These are phyloP conservation scores for Takakia lepidozioides DNA, from an alignment of 225 moss, liverwort and hornwort species.

Conservation along the genomic window DNA sequence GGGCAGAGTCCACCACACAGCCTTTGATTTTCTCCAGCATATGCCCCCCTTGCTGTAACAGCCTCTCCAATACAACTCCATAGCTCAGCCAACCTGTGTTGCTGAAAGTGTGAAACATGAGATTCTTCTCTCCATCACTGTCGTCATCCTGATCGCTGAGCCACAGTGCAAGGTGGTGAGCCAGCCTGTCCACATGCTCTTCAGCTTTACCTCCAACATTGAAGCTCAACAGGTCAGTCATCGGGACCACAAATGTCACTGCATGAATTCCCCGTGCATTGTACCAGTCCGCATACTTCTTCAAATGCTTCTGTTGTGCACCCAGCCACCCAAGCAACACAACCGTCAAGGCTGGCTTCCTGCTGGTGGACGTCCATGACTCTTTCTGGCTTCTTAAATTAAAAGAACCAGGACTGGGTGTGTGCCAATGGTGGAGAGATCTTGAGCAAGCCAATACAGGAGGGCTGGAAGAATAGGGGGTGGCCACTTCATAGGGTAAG, in stretches of 20 bases:
- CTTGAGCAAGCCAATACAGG: constrained; percentile 13
- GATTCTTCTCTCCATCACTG: constrained; percentile 47
- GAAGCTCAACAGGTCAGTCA: constrained; percentile 73
- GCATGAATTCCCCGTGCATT: constrained; percentile 80
- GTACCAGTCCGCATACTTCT: constrained; percentile 95
- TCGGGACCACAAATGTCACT: constrained; percentile 86
- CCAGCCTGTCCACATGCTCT: constrained; percentile 67
- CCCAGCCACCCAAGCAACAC: constrained; percentile 94
- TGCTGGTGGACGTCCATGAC: background rate
- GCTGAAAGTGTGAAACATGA: constrained; percentile 96
- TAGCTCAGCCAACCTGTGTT: constrained; percentile 86
- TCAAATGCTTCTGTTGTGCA: constrained; percentile 88
- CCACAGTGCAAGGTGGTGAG: constrained; percentile 59
- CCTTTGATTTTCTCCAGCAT: no score
- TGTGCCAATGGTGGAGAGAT: constrained; percentile 66
- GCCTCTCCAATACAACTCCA: no score
- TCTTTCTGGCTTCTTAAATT: constrained; percentile 4
- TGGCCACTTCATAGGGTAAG: constrained; percentile 14
- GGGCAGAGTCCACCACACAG: no score
- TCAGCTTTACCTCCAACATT: constrained; percentile 63
- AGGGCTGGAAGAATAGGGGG: constrained; percentile 4
- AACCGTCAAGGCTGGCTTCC: constrained; percentile 69
- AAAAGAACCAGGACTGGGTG: constrained; percentile 8
- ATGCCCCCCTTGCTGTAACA: no score
- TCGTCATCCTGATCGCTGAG: constrained; percentile 29